Conservation (phyloP, 2,329 filamentous ascomycete genomes). For the Fusarium ramigenum region DNA sequence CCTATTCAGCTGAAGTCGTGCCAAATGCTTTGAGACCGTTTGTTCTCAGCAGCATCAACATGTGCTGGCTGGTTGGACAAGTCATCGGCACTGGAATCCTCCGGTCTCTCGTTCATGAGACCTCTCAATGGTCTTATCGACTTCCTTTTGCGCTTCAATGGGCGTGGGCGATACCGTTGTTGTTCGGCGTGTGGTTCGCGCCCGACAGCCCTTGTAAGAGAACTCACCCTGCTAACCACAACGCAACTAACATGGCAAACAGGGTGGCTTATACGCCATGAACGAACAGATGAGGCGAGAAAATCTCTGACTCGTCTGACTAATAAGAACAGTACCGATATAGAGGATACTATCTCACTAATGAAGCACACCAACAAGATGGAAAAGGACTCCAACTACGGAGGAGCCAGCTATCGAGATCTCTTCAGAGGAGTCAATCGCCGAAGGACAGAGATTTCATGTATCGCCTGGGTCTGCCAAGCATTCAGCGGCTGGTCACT, state of each 20-base stretch:
- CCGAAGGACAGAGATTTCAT: constrained; percentile 43
- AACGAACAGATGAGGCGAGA: constrained; percentile 46
- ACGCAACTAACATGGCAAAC: background rate
- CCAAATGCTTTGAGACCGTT: constrained; percentile 47
- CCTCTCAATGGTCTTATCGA: constrained; percentile 42
- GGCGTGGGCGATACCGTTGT: constrained; percentile 51
- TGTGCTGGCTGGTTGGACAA: constrained; percentile 56
- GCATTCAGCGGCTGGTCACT: constrained; percentile 39
- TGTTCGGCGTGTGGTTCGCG: constrained; percentile 48
- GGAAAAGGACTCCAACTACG: constrained; percentile 51
- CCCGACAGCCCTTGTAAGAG: constrained; percentile 53
- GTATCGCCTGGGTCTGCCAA: constrained; percentile 42
- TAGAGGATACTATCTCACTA: constrained; percentile 55
- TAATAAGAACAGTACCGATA: constrained; percentile 44
- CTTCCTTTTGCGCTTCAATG: constrained; percentile 55
- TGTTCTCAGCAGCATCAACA: constrained; percentile 52
- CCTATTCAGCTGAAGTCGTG: constrained; percentile 53
- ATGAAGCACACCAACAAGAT: constrained; percentile 55
- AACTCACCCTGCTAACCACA: background rate
- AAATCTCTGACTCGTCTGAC: constrained; percentile 45
- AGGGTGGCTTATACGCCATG: constrained; percentile 52
- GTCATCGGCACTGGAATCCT: constrained; percentile 50
- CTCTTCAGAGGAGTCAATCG: constrained; percentile 39
- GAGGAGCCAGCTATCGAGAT: constrained; percentile 43
- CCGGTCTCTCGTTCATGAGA: constrained; percentile 44